Conservation (phyloP, 768 basidiomycete species). For the Phanerodontia chrysosporium region DNA sequence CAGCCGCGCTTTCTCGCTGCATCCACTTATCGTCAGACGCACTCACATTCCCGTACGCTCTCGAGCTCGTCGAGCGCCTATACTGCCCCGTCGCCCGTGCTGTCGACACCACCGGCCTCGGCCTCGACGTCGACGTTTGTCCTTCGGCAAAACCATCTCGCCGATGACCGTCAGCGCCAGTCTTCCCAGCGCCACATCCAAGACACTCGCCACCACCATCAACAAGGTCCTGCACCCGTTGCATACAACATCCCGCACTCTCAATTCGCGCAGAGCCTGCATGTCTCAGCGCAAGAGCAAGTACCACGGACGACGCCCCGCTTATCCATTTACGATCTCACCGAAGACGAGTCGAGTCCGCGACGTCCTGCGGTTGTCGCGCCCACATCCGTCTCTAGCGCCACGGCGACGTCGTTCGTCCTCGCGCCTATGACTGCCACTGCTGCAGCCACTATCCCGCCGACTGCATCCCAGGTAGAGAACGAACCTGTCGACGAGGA, state of each 20-base stretch:
- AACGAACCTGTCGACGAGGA: not conserved
- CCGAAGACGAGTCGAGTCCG: not conserved
- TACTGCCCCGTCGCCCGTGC: not conserved
- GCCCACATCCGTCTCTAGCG: not conserved
- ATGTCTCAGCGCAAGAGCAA: too few relatives aligned
- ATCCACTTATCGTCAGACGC: not conserved
- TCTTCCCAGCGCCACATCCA: not conserved
- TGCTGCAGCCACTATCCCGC: not conserved
- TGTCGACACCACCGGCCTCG: not conserved
- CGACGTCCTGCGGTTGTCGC: not conserved
- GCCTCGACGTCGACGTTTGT: not conserved
- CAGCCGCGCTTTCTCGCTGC: not conserved
- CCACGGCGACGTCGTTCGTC: not conserved
- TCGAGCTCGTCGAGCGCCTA: not conserved
- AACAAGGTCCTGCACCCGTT: too few relatives aligned
- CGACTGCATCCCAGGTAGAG: too few relatives aligned
- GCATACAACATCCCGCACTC: too few relatives aligned
- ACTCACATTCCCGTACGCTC: not conserved
- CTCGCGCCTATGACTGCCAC: not conserved
- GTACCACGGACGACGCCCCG: not conserved
- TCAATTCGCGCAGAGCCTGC: too few relatives aligned
- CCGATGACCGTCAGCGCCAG: not conserved
- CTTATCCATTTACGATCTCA: not conserved
- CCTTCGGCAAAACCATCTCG: not conserved
- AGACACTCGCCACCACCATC: not conserved